Conservation (phyloP, 208 protist genomes). For the Leishmania turanica region DNA sequence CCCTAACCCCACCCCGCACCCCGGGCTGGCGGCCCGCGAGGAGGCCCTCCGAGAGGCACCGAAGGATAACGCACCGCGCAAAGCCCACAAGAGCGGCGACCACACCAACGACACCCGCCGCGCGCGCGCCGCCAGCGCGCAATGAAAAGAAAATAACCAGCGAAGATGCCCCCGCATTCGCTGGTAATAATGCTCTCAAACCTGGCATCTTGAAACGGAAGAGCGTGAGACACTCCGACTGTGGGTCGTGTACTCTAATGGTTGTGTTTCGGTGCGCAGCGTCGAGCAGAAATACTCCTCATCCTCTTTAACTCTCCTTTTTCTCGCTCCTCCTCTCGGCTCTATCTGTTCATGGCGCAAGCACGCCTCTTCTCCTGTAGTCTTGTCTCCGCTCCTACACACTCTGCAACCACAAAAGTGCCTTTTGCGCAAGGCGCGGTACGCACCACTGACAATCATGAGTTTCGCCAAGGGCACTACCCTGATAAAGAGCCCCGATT, state of each 20-base stretch:
- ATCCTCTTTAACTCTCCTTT: too few relatives aligned
- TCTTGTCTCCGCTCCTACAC: background rate
- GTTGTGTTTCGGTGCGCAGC: background rate
- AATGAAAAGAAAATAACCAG: background rate
- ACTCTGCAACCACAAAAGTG: background rate
- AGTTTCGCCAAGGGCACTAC: background rate
- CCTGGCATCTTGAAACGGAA: background rate
- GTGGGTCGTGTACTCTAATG: background rate
- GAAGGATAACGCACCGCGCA: background rate
- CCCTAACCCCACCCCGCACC: background rate
- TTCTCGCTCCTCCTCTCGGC: background rate
- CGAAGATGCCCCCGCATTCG: background rate
- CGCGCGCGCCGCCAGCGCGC: background rate
- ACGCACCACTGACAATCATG: background rate
- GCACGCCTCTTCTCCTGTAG: background rate
- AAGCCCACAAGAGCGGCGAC: background rate
- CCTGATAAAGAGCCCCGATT: background rate
- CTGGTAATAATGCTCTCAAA: background rate
- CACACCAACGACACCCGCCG: background rate
- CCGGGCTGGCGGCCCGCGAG: background rate
- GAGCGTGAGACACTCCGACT: background rate
- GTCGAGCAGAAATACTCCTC: background rate
- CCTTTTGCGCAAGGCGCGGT: background rate
- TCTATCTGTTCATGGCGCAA: background rate
- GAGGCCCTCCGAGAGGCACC: background rate